Evolutionary conservation across 306 rosid genomes (phyloP).

Genomic region (Pyrus pyrifolia): DNA sequence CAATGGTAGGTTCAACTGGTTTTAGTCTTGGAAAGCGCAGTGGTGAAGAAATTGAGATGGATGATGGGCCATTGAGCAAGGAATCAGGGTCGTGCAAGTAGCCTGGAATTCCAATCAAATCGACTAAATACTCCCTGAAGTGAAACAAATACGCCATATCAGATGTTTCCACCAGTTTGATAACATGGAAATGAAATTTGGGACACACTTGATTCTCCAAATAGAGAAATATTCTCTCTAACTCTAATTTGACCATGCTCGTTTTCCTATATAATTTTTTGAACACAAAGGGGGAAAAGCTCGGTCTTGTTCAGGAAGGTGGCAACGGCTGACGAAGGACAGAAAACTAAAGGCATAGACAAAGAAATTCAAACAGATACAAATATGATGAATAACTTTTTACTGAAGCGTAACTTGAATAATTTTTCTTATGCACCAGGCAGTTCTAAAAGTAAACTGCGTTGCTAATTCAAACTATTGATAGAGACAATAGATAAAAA

Average conservation of each 20-base stretch:
- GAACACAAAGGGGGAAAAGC: not conserved
- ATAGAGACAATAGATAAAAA: not conserved
- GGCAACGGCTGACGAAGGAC: not conserved
- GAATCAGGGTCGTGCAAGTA: constrained; percentile 83
- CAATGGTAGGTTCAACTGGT: constrained; percentile 65
- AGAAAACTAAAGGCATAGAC: not conserved
- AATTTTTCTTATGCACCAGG: not conserved
- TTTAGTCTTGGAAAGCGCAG: constrained; percentile 84
- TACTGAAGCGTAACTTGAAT: not conserved
- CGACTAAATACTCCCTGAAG: constrained; percentile 86
- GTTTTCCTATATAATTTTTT: not conserved
- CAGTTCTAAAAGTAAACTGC: constrained; percentile 14
- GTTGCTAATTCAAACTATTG: constrained; percentile 6
- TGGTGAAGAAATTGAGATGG: constrained; percentile 95
- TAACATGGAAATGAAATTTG: not conserved
- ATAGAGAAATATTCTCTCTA: not conserved
- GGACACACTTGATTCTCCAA: not conserved
- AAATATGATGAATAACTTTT: not conserved
- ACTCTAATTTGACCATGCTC: not conserved
- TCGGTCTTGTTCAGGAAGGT: not conserved
- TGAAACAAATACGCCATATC: constrained; percentile 18
- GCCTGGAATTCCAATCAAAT: constrained; percentile 90
- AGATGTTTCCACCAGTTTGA: constrained; percentile 12
- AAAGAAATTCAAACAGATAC: not conserved
- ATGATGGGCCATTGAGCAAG: constrained; percentile 94